Base-by-base conservation (phyloP, 495 filamentous ascomycete genomes). In the Chaetomidium leptoderma region DNA sequence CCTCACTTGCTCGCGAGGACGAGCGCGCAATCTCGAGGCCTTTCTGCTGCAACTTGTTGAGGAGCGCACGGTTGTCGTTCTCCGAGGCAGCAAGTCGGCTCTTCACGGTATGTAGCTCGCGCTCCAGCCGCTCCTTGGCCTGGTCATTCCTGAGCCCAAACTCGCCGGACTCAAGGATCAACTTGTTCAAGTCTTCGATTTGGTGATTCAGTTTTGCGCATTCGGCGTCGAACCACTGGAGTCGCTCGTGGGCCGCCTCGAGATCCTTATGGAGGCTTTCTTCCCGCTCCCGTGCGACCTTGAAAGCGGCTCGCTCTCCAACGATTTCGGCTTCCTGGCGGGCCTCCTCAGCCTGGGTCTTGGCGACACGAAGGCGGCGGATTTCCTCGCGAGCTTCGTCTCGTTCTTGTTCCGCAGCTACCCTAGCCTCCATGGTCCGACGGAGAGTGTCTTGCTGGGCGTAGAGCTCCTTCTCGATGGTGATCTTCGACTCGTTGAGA, bases 11-110 rank as follows among this genome's bases (percentile, higher is more conserved):
- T 55, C 84, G 85, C 3, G 92, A 95, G 59, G 83, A 90, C 5
- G 93, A 92, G 39, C 95, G 81, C 29, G 91, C 92, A 67, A 98
- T 93, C 67, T 98, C 93, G 8, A 98, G 83, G 43, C 95, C 95
- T 79, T 98, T 98, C 65, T 97, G 92, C 63, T 98, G 93, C 11
- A 98, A 79, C 71, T 97, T 97, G 68, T 96, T 98, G 46, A 97
- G 79, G 0, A 98, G 77, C 35, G 91, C 85, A n/a, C 90, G 86
- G 64, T 97, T 97, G 72, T 97, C 93, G 65, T 97, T 97, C 65
- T 98, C 93, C 0, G 93, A 97, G 29, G 93, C 93, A 13, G 86
- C 83, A 48, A 98, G 79, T 29, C 93, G 86, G 55, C 92, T 92
- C 66, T 92, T 95, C 37, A 96, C 81, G 1, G 92, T 96, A 33